These are phyloP conservation scores for Sapria himalayana DNA, from an alignment of 345 rosid genomes.

Conservation along the genomic window DNA sequence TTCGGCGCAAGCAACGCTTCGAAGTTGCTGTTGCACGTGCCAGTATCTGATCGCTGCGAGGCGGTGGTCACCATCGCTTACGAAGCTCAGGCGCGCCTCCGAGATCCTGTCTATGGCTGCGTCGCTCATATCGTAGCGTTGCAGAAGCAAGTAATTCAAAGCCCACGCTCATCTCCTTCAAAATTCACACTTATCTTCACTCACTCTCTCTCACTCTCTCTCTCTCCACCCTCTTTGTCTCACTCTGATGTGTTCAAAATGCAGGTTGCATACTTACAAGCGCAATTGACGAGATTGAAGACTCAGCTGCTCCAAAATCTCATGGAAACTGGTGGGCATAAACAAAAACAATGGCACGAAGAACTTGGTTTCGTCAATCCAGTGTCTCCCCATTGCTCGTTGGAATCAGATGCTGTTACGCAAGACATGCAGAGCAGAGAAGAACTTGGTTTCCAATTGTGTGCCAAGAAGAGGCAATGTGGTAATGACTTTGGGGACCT, in stretches of 20 bases:
- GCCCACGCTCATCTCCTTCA: not conserved
- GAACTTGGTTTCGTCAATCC: constrained; percentile 20
- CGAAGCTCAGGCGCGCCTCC: constrained; percentile 55
- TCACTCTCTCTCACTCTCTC: not conserved
- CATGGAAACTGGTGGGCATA: constrained; percentile 12
- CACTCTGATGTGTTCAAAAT: not conserved
- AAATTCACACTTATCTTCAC: not conserved
- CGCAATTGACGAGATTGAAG: constrained; percentile 74
- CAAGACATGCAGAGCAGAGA: constrained; percentile 25
- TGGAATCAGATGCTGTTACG: constrained; percentile 27
- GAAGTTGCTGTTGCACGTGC: constrained; percentile 36
- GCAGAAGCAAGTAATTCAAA: constrained; percentile 36
- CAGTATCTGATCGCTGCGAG: constrained; percentile 45
- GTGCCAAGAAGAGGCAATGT: constrained; percentile 24
- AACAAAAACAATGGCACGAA: constrained; percentile 21
- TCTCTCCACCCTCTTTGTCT: not conserved
- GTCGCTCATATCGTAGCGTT: constrained; percentile 51
- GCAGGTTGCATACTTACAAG: constrained; percentile 72
- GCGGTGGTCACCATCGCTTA: constrained; percentile 52
- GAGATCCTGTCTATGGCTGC: constrained; percentile 68
- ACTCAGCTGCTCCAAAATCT: constrained; percentile 41
- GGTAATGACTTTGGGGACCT: constrained; percentile 51
- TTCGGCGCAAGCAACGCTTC: constrained; percentile 68
- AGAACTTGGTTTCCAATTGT: constrained; percentile 15
- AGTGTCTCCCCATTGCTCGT: constrained; percentile 59